Evolutionary conservation across 805 yeast species (phyloP).

Genomic region (Trichomonascus vanleenenianus): DNA sequence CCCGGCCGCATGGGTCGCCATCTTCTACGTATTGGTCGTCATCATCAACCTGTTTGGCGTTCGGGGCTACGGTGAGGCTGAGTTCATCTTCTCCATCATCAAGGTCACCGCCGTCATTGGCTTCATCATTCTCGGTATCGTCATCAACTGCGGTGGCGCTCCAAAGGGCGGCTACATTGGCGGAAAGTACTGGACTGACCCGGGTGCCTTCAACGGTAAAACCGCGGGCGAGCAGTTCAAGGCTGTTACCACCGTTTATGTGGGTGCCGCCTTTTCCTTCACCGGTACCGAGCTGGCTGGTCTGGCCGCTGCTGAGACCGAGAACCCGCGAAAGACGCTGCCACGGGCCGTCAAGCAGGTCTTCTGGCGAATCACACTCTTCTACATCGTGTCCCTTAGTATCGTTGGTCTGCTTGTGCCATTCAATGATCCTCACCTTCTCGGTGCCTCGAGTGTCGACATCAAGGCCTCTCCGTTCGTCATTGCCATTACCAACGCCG

Average conservation of each 20-base stretch:
- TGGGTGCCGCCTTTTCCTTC: constrained; percentile 65
- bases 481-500: constrained; percentile 57
- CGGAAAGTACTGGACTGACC: constrained; percentile 49
- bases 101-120: constrained; percentile 57
- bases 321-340: constrained; percentile 53
- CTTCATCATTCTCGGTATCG: constrained; percentile 53
- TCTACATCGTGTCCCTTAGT: constrained; percentile 50
- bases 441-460: constrained; percentile 42
- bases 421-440: constrained; percentile 41
- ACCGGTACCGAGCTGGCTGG: constrained; percentile 67
- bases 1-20: constrained; percentile 49
- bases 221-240: constrained; percentile 32
- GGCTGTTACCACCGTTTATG: constrained; percentile 59
- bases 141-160: constrained; percentile 45
- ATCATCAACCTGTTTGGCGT: constrained; percentile 48
- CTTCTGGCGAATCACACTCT: constrained; percentile 65
- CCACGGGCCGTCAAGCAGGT: constrained; percentile 71
- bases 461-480: constrained; percentile 64
- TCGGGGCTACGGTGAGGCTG: constrained; percentile 60
- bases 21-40: constrained; percentile 47
- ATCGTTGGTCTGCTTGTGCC: constrained; percentile 65
- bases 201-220: constrained; percentile 63
- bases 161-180: constrained; percentile 52
- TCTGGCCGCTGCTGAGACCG: constrained; percentile 64
- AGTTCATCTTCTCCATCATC: constrained; percentile 50